Evolutionary conservation across 768 basidiomycete species (phyloP).

Genomic region (Clitopilus passeckerianus): DNA sequence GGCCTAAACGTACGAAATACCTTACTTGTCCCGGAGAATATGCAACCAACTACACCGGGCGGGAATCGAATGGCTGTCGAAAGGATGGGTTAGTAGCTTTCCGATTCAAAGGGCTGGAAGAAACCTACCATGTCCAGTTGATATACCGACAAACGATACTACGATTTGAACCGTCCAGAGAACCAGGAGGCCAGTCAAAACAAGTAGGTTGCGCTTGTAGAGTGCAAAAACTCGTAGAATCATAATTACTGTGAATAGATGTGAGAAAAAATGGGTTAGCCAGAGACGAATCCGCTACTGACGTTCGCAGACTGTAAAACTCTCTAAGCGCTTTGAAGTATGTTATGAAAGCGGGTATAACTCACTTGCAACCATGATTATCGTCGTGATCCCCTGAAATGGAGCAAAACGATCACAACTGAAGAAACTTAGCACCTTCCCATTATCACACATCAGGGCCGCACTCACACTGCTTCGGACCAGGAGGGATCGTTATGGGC

Average conservation of each 20-base stretch:
- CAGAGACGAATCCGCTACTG: background rate
- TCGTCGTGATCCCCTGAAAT: background rate
- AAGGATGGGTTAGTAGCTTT: background rate
- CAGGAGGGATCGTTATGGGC: background rate
- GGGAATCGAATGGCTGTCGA: background rate
- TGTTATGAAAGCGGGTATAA: background rate
- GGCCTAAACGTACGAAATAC: background rate
- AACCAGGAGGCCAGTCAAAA: background rate
- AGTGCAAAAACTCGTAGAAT: constrained; percentile 3
- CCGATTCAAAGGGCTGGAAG: background rate
- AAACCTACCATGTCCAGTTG: background rate
- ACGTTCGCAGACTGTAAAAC: background rate
- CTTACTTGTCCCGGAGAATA: background rate
- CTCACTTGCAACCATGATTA: background rate
- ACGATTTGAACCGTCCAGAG: background rate
- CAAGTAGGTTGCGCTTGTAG: background rate
- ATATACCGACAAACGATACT: background rate
- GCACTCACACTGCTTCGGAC: background rate
- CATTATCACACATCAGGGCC: background rate
- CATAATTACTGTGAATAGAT: constrained; percentile 1
- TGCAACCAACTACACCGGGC: background rate
- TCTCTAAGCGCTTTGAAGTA: background rate
- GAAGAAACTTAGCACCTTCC: background rate
- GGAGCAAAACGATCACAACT: background rate
- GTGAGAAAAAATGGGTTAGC: background rate